phyloP scores from a whole-genome alignment of 768 basidiomycete genomes.

The Fomitopsis pulvina region DNA sequence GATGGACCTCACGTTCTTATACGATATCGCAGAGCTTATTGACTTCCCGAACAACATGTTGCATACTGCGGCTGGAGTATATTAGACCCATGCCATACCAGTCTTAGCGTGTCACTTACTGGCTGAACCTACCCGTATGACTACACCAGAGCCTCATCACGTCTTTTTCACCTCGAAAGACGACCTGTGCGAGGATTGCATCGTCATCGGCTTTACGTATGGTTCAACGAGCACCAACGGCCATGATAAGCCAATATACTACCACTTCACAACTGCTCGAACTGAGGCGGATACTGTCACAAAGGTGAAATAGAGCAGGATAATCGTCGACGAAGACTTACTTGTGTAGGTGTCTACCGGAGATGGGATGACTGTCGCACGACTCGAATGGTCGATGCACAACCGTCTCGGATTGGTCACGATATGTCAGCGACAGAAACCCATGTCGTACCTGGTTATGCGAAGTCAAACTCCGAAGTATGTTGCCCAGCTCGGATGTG shows the following conservation, averaged over 20 bases:
- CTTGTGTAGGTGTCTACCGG: slow-evolving; percentile 37
- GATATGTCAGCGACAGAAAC: slow-evolving; percentile 45
- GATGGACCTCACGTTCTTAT: slow-evolving; percentile 1
- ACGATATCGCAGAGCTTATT: background rate
- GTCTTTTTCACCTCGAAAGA: slow-evolving; percentile 66
- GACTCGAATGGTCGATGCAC: slow-evolving; percentile 38
- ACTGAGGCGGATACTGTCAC: slow-evolving; percentile 37
- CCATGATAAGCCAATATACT: slow-evolving; percentile 53
- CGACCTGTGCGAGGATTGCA: slow-evolving; percentile 57
- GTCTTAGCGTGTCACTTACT: background rate
- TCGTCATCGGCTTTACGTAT: slow-evolving; percentile 46
- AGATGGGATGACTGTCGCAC: slow-evolving; percentile 45
- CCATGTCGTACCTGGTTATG: slow-evolving; percentile 58
- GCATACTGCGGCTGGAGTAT: background rate
- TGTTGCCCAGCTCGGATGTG: slow-evolving; percentile 16
- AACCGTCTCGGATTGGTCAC: slow-evolving; percentile 36
- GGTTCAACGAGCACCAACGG: slow-evolving; percentile 1
- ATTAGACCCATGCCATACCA: background rate
- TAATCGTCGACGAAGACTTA: slow-evolving; percentile 4
- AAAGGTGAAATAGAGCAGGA: slow-evolving; percentile 43
- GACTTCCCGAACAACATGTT: background rate
- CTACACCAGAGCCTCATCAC: slow-evolving; percentile 12
- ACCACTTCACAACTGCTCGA: slow-evolving; percentile 58
- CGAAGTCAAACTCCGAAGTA: slow-evolving; percentile 47
- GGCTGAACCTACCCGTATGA: background rate